Percentiles rank a stretch among this genome's conserved stretches.
Conservation (phyloP, 192 early-diverging fungal species). For the Backusella australiensis region DNA sequence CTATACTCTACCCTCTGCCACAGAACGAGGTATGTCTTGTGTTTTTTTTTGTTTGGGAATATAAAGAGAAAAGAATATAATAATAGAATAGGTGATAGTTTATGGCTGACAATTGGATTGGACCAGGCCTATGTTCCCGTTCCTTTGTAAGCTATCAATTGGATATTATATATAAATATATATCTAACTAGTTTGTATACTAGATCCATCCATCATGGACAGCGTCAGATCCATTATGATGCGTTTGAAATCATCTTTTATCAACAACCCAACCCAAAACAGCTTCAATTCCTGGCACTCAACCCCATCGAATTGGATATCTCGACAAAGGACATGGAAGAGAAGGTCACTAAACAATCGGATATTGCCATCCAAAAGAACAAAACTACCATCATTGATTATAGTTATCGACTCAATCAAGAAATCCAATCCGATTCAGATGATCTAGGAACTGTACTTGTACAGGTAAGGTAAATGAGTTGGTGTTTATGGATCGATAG, state of each 20-base stretch:
- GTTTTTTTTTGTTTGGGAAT: not conserved
- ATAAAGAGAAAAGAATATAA: not conserved
- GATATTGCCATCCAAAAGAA: slow-evolving; percentile 4
- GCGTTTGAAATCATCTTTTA: slow-evolving; percentile 52
- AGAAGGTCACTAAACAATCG: not conserved
- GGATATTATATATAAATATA: too few relatives aligned
- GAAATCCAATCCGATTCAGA: not conserved
- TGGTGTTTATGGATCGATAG: not conserved
- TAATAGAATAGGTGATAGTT: not conserved
- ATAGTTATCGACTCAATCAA: slow-evolving; percentile 17
- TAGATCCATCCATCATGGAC: not conserved
- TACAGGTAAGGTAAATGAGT: slow-evolving; percentile 39
- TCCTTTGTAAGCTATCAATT: not conserved
- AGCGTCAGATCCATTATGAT: not conserved
- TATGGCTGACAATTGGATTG: slow-evolving; percentile 19
- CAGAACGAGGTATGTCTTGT: not conserved
- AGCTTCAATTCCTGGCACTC: slow-evolving; percentile 65
- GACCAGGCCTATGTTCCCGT: slow-evolving; percentile 24
- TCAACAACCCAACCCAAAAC: slow-evolving; percentile 53
- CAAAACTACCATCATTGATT: slow-evolving; percentile 33
- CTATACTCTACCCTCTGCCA: not conserved
- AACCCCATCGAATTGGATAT: slow-evolving; percentile 69
- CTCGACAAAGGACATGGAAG: slow-evolving; percentile 28
- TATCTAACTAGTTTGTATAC: too few relatives aligned
- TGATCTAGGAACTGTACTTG: slow-evolving; percentile 40